These are phyloP conservation scores for Podila verticillata DNA, from an alignment of 192 early-diverging fungal species.

Conservation along the genomic window DNA sequence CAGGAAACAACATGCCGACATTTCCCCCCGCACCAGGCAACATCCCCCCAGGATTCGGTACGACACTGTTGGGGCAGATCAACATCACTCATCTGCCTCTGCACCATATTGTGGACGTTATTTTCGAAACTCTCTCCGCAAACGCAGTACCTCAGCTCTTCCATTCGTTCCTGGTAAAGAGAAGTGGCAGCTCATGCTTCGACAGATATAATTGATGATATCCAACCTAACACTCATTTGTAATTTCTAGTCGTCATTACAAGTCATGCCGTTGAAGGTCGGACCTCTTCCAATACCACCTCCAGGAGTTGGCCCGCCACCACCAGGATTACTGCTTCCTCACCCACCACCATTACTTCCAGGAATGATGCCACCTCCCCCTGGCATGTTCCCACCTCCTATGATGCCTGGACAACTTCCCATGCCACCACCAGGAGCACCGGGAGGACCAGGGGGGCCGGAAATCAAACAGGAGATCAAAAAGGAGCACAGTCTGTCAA, in stretches of 20 bases:
- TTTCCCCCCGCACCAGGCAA: not conserved
- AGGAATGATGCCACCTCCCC: conserved; percentile 28
- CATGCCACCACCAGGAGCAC: conserved; percentile 2
- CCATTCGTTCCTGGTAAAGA: conserved; percentile 43
- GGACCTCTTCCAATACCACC: conserved; percentile 44
- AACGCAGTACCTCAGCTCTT: conserved; percentile 39
- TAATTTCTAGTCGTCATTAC: conserved; percentile 29
- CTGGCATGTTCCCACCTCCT: conserved; percentile 22
- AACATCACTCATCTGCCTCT: conserved; percentile 42
- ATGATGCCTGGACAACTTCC: conserved; percentile 11
- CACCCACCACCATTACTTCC: conserved; percentile 26
- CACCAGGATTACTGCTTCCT: conserved; percentile 35
- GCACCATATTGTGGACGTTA: conserved; percentile 47
- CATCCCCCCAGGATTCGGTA: conserved; percentile 43
- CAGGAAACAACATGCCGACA: conserved; percentile 1
- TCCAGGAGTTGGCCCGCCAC: conserved; percentile 45
- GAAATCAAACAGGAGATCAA: conserved; percentile 22
- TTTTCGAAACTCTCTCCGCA: conserved; percentile 33
- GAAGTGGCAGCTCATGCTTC: not conserved
- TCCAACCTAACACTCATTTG: not conserved
- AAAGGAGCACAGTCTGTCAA: conserved; percentile 26
- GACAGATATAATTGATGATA: not conserved
- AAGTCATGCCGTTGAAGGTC: conserved; percentile 25
- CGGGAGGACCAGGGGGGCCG: not conserved
- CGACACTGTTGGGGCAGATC: conserved; percentile 38